Percentiles rank a stretch among this genome's conserved stretches.
Evolutionary conservation across 257 asterid species (phyloP).

Genomic region (Nicotiana otophora): DNA sequence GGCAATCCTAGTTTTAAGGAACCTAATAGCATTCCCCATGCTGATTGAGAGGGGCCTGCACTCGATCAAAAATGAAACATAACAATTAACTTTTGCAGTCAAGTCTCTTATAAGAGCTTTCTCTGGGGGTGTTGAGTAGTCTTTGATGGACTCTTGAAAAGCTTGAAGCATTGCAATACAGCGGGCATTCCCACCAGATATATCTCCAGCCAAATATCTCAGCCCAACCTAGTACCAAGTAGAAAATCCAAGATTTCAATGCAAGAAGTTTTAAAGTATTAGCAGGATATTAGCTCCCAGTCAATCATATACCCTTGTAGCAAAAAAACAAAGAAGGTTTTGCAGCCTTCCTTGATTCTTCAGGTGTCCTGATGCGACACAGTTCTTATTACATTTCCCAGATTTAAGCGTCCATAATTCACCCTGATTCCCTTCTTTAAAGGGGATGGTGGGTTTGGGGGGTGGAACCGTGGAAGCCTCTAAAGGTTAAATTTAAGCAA

Average conservation of each 20-base stretch:
- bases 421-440: background rate
- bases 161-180: constrained; percentile 94
- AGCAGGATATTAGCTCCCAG: background rate
- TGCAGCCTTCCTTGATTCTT: constrained; percentile 6
- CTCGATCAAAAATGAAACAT: constrained; percentile 61
- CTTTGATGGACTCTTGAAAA: constrained; percentile 67
- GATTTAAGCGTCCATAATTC: background rate
- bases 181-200: constrained; percentile 90
- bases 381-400: background rate
- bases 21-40: constrained; percentile 88
- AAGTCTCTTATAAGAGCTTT: constrained; percentile 75
- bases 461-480: background rate
- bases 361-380: background rate
- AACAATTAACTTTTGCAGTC: constrained; percentile 61
- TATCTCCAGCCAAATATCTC: constrained; percentile 78
- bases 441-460: background rate
- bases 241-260: constrained; percentile 11
- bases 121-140: constrained; percentile 73
- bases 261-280: background rate
- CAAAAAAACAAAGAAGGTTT: background rate
- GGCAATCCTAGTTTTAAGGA: constrained; percentile 63
- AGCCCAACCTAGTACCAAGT: constrained; percentile 66
- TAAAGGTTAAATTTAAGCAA: background rate
- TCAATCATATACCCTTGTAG: background rate
- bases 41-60: constrained; percentile 91